Conservation (phyloP, 228 moss, liverwort and hornwort species). For the Sphagnum magellanicum region DNA sequence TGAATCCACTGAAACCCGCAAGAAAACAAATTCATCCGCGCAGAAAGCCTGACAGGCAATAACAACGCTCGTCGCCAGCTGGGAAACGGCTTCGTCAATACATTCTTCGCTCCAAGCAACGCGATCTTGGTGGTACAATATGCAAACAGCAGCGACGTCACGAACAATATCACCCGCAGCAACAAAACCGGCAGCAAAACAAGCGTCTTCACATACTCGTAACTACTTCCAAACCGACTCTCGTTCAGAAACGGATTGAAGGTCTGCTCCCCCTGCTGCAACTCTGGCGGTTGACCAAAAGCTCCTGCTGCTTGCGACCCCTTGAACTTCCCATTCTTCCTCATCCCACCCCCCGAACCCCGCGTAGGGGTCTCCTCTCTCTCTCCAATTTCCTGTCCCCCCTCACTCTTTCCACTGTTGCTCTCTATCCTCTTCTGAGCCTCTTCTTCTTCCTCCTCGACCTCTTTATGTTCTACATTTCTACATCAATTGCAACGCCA, state of each 20-base stretch:
- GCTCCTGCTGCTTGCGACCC: conserved; percentile 46
- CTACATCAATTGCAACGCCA: background rate
- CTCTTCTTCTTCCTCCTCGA: background rate
- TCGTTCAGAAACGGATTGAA: conserved; percentile 87
- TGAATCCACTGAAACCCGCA: conserved; percentile 91
- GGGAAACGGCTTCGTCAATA: conserved; percentile 78
- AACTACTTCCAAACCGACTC: conserved; percentile 29
- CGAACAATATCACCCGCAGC: conserved; percentile 51
- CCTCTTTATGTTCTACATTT: background rate
- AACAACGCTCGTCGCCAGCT: conserved; percentile 72
- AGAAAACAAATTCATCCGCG: conserved; percentile 69
- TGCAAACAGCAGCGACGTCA: conserved; percentile 52
- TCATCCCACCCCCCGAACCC: background rate
- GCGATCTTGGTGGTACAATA: conserved; percentile 69
- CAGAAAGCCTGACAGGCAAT: conserved; percentile 74
- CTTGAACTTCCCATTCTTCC: conserved; percentile 26
- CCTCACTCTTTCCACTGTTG: background rate
- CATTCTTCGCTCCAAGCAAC: conserved; percentile 70
- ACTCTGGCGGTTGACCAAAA: conserved; percentile 62
- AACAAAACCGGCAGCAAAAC: conserved; percentile 59
- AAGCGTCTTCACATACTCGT: conserved; percentile 62
- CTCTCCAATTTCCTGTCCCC: background rate
- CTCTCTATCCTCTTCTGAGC: background rate
- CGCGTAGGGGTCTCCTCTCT: background rate
- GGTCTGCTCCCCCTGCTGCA: conserved; percentile 41